Base-by-base conservation (phyloP, 2,329 filamentous ascomycete species). In the Zymoseptoria passerinii region DNA sequence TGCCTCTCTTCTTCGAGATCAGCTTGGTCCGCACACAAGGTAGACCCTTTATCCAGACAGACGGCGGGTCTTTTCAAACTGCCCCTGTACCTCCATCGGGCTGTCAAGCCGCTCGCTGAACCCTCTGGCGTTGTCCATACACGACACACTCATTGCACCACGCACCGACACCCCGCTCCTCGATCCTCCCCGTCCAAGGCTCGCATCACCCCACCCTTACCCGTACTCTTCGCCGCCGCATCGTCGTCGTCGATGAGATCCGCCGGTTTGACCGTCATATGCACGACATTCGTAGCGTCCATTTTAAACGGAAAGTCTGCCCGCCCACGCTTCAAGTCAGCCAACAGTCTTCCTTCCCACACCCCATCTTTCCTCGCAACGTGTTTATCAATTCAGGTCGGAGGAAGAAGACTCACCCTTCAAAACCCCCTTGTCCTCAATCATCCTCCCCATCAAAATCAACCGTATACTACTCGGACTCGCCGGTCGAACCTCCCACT, bases 241-340 rank as follows among this genome's bases (percentile, higher is more conserved):
- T 70, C 69, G 64, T 87, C 84, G 68, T 94, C 90, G 64, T 95
- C 87, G 61, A 92, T 78, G 48, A 88, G 82, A 70, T 95, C 90
- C 70, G 91, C 87, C 2, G 91, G 91, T 66, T 89, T 88, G 66
- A 96, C 85, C 5, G 89, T 92, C 90, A 96, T 95, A 74, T 96
- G 91, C n/a, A 96, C 85, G 28, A 95, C 89, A 65, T 95, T 95
- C 7, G 89, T 83, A 9, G 81, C 78, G 62, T 90, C 86, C 28
- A 80, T 79, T 68, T 83, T 88, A 70, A 95, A 90, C 61, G 85
- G 87, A 69, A 89, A 92, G 65, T 92, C 90, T 95, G 68, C 56
- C 48, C 4, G 13, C 40, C 54, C 6, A 8, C 10, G 5, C 16
- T 23, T 28, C 13, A 20, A 5, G 9, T 28, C 19, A 18, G 16